A percentile compares a stretch with the other conserved stretches of the same genome.
These are phyloP conservation scores for Penicillium egyptiacum DNA, from an alignment of 495 filamentous ascomycete species.

Conservation along the genomic window DNA sequence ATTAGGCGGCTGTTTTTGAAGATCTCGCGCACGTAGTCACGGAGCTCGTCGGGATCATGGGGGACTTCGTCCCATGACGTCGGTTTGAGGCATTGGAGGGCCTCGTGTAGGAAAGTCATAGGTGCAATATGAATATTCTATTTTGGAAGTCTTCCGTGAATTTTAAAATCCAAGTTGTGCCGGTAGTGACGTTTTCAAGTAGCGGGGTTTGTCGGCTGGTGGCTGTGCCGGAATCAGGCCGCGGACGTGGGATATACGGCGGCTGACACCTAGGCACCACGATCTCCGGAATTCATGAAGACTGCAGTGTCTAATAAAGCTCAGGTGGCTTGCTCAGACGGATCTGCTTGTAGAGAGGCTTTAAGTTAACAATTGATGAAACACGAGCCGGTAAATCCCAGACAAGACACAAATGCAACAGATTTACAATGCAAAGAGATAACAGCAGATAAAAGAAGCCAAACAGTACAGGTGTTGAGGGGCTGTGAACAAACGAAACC, in stretches of 20 bases:
- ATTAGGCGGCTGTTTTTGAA: conserved; percentile 67
- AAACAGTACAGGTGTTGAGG: neutral
- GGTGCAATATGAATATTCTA: neutral
- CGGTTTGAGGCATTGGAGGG: conserved; percentile 72
- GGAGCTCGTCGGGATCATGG: conserved; percentile 47
- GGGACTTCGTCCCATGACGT: conserved; percentile 64
- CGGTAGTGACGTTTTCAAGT: neutral
- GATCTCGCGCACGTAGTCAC: conserved; percentile 56
- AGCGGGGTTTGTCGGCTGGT: neutral
- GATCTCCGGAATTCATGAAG: neutral
- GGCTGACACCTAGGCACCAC: no score
- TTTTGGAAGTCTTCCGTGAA: neutral
- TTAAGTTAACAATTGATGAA: neutral
- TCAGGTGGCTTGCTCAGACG: neutral
- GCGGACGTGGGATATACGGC: neutral
- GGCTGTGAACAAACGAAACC: neutral
- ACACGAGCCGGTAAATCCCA: neutral
- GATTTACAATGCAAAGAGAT: neutral
- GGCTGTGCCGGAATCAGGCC: neutral
- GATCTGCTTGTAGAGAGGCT: neutral
- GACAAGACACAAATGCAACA: neutral
- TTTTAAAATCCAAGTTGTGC: neutral
- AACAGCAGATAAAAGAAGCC: neutral
- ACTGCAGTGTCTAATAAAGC: neutral
- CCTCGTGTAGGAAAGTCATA: conserved; percentile 69